Conservation (phyloP, 495 filamentous ascomycete species). For the Penicillium pulvis region DNA sequence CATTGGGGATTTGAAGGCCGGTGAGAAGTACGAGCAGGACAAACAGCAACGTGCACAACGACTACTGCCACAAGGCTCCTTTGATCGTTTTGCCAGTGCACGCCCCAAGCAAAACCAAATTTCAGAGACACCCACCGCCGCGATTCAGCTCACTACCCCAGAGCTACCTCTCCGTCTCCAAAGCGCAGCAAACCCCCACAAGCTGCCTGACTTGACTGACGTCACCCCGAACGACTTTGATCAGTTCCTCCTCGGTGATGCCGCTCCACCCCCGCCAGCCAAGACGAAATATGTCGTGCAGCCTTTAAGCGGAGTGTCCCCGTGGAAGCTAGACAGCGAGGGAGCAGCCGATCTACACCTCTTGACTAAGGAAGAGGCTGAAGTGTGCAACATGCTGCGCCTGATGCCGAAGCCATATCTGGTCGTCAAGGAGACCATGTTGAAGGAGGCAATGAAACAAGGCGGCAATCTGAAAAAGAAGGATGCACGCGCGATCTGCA, state of each 20-base stretch:
- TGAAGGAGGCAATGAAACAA: conserved; percentile 86
- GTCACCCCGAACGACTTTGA: conserved; percentile 45
- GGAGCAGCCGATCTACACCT: conserved; percentile 81
- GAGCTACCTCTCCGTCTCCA: conserved; percentile 68
- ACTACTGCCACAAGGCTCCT: conserved; percentile 68
- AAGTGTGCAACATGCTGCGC: conserved; percentile 79
- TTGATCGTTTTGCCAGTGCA: conserved; percentile 74
- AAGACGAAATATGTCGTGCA: conserved; percentile 51
- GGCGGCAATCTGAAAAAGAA: conserved; percentile 91
- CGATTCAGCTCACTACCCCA: conserved; percentile 71
- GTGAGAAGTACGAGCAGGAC: conserved; percentile 94
- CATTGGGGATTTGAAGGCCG: conserved; percentile 79
- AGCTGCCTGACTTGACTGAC: conserved; percentile 34
- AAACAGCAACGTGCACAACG: conserved; percentile 76
- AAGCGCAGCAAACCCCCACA: conserved; percentile 37
- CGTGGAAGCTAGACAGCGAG: conserved; percentile 72
- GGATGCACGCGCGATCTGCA: conserved; percentile 70
- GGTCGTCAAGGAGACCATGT: conserved; percentile 85
- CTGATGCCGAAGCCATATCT: conserved; percentile 92
- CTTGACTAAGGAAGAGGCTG: conserved; percentile 78
- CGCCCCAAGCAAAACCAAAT: conserved; percentile 54
- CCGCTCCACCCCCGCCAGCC: conserved; percentile 42
- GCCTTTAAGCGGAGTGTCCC: conserved; percentile 57
- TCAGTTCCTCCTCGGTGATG: conserved; percentile 46
- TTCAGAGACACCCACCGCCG: conserved; percentile 70